Percentiles rank a stretch among this genome's conserved stretches.
These are phyloP conservation scores for Trichoderma lentiforme DNA, from an alignment of 2,329 filamentous ascomycete species.

Conservation along the genomic window DNA sequence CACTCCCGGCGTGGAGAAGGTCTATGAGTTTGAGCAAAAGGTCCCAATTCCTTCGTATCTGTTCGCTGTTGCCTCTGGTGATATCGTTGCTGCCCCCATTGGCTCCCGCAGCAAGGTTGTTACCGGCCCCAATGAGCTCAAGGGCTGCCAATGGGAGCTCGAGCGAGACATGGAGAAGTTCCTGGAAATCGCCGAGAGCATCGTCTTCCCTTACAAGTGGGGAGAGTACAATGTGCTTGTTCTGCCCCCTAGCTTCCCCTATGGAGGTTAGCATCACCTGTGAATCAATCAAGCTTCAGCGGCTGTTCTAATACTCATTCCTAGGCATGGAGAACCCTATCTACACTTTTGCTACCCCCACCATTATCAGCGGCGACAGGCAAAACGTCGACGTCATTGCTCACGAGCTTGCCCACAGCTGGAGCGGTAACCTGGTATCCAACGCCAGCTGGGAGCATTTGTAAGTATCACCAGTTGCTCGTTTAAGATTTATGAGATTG, in stretches of 20 bases:
- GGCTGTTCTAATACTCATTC: slow-evolving; percentile 17
- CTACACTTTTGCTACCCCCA: slow-evolving; percentile 93
- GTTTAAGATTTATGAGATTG: not conserved
- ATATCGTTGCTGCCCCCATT: slow-evolving; percentile 80
- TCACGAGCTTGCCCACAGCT: slow-evolving; percentile 73
- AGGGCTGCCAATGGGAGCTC: slow-evolving; percentile 84
- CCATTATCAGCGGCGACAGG: slow-evolving; percentile 83
- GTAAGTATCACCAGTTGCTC: slow-evolving; percentile 38
- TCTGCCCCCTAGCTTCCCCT: slow-evolving; percentile 84
- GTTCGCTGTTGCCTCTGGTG: slow-evolving; percentile 85
- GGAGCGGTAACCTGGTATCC: slow-evolving; percentile 84
- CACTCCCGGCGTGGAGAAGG: slow-evolving; percentile 48
- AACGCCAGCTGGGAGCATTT: slow-evolving; percentile 80
- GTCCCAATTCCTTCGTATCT: slow-evolving; percentile 93
- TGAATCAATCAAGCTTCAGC: not conserved
- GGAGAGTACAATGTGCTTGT: slow-evolving; percentile 92
- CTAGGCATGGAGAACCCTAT: slow-evolving; percentile 85
- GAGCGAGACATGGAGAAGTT: slow-evolving; percentile 90
- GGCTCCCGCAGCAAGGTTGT: slow-evolving; percentile 82
- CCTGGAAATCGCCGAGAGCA: slow-evolving; percentile 76
- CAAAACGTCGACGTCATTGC: slow-evolving; percentile 97
- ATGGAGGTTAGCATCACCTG: slow-evolving; percentile 58
- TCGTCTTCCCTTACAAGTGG: slow-evolving; percentile 88
- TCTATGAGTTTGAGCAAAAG: slow-evolving; percentile 84
- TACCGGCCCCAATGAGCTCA: slow-evolving; percentile 82